Percentiles rank a stretch among this genome's conserved stretches.
Conservation (phyloP, 2,329 filamentous ascomycete genomes). For the Fusarium foetens region DNA sequence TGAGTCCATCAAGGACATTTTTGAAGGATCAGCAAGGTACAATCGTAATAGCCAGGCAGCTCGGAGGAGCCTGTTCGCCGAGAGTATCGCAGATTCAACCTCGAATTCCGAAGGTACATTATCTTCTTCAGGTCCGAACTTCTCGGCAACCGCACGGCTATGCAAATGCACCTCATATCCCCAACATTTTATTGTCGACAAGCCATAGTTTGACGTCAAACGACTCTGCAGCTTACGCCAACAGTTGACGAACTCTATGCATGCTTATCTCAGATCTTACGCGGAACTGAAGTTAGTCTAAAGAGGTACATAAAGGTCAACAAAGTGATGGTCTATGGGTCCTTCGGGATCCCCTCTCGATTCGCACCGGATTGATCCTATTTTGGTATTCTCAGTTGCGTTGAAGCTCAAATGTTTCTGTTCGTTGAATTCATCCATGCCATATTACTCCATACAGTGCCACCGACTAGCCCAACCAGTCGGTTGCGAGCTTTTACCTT, state of each 20-base stretch:
- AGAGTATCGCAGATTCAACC: constrained; percentile 1
- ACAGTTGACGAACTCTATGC: constrained; percentile 1
- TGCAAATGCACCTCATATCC: constrained; percentile 28
- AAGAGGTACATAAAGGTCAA: constrained; percentile 3
- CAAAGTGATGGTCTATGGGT: constrained; percentile 15
- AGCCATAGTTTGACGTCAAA: constrained; percentile 33
- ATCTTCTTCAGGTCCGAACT: constrained; percentile 11
- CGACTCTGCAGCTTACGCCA: constrained; percentile 27
- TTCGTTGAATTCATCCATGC: constrained; percentile 37
- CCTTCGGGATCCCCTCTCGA: constrained; percentile 1
- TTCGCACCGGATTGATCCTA: constrained; percentile 26
- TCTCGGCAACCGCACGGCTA: constrained; percentile 7
- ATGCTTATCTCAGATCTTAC: constrained; percentile 18
- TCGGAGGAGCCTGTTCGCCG: constrained; percentile 2
- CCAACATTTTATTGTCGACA: constrained; percentile 35
- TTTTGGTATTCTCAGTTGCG: constrained; percentile 36
- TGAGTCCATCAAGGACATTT: constrained; percentile 7
- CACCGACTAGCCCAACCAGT: constrained; percentile 33
- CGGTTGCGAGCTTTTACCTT: constrained; percentile 6
- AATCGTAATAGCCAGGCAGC: neutral
- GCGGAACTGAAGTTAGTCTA: neutral
- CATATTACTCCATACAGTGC: constrained; percentile 39
- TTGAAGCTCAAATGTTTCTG: constrained; percentile 35
- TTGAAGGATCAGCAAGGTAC: neutral
- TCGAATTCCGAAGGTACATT: constrained; percentile 4